These are phyloP conservation scores for Mimosa bimucronata DNA, from an alignment of 306 rosid species.

Conservation along the genomic window DNA sequence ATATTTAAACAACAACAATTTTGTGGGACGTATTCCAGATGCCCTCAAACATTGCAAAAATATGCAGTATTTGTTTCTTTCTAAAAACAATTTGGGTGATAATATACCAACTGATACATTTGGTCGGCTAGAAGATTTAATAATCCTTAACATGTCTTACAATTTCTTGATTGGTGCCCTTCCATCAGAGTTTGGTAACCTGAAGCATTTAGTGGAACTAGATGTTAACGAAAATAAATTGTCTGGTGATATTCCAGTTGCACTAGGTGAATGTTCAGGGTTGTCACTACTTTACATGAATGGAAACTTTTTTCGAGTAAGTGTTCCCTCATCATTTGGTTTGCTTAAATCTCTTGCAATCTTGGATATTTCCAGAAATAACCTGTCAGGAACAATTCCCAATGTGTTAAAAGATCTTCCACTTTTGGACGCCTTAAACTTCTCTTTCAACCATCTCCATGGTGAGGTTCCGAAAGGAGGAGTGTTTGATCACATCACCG, in stretches of 20 bases:
- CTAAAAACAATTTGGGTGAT: not conserved
- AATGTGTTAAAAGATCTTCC: conserved; percentile 26
- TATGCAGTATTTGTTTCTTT: no score
- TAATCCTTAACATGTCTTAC: no score
- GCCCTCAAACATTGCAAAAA: no score
- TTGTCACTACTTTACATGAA: not conserved
- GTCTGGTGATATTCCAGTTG: conserved; percentile 33
- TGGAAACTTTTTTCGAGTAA: conserved; percentile 32
- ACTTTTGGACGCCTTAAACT: conserved; percentile 7
- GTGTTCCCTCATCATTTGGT: conserved; percentile 15
- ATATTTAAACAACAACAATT: rapidly evolving
- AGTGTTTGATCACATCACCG: conserved; percentile 33
- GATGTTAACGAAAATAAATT: not conserved
- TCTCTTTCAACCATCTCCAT: conserved; percentile 45
- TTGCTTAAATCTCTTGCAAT: conserved; percentile 22
- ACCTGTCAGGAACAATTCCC: conserved; percentile 36
- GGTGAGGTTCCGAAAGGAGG: conserved; percentile 49
- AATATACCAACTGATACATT: conserved; percentile 4
- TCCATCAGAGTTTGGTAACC: conserved; percentile 37
- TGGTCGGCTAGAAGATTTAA: no score
- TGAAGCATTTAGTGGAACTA: conserved; percentile 26
- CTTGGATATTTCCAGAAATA: conserved; percentile 42
- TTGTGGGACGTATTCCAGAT: no score
- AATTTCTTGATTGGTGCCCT: conserved; percentile 36
- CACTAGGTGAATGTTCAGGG: conserved; percentile 17